A percentile compares a stretch with the other conserved stretches of the same genome.
These are phyloP conservation scores for Zalaria sp. DNA, from an alignment of 2,329 filamentous ascomycete genomes.

Conservation along the genomic window DNA sequence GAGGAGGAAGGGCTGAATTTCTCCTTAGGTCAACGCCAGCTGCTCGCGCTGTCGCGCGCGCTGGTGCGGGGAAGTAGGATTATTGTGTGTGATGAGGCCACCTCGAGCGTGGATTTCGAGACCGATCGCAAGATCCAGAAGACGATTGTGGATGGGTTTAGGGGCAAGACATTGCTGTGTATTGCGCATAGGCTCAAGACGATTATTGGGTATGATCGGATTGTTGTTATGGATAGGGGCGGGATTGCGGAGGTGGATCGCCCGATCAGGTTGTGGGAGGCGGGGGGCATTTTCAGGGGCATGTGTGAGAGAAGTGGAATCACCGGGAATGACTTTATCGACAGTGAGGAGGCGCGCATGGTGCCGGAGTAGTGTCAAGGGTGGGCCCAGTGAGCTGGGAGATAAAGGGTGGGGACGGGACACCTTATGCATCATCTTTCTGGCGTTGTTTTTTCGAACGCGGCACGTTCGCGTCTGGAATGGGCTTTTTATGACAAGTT, in stretches of 20 bases:
- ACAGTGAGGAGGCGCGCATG: constrained; percentile 1
- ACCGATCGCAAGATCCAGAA: constrained; percentile 90
- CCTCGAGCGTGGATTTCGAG: constrained; percentile 84
- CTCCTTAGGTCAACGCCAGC: constrained; percentile 83
- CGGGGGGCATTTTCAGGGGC: constrained; percentile 64
- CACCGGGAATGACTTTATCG: constrained; percentile 31
- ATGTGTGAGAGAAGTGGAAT: constrained; percentile 90
- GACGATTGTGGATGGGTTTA: constrained; percentile 75
- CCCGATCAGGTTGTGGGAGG: constrained; percentile 59
- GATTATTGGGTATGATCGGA: constrained; percentile 79
- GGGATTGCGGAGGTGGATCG: constrained; percentile 74
- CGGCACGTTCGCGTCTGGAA: too few relatives aligned
- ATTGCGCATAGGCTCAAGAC: constrained; percentile 88
- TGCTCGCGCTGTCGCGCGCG: constrained; percentile 86
- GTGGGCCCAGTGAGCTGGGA: too few relatives aligned
- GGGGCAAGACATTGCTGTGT: constrained; percentile 75
- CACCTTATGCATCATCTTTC: too few relatives aligned
- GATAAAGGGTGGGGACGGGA: too few relatives aligned
- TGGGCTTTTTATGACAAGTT: too few relatives aligned
- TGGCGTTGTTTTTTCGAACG: too few relatives aligned
- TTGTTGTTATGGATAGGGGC: constrained; percentile 91
- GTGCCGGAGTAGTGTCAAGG: too few relatives aligned
- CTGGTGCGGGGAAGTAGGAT: constrained; percentile 79
- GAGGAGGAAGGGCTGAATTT: constrained; percentile 96
- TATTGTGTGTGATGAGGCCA: constrained; percentile 95